Base-by-base conservation (phyloP, 352 stramenopile genomes). In the Phytophthora ramorum region DNA sequence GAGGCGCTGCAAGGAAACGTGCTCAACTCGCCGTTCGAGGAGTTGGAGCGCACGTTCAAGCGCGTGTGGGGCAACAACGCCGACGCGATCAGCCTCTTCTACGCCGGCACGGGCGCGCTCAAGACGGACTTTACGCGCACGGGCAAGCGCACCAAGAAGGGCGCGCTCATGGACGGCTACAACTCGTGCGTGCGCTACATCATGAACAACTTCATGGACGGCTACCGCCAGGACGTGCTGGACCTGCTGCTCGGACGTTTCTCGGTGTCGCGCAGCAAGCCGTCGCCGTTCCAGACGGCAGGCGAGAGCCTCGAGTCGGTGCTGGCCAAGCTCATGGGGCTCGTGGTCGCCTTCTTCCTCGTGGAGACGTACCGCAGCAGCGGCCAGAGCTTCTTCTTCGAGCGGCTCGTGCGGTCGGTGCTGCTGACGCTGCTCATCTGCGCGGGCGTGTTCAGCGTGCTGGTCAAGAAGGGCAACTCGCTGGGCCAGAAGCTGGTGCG, bases 101-200 rank as follows among this genome's bases (percentile, higher is more conserved):
- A 99, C 66, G 95, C 93, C 3, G 96, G 96, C 43, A 99, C 97
- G 1, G 87, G 85, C 7, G 97, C 96, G 6, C 73, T 99, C 16
- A 99, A 99, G 73, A 96, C 93, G 16, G 96, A 99, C 69, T 98
- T 98, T 55, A 99, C 97, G 17, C 81, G 83, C 44, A 98, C 96
- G 16, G 97, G 97, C 41, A 96, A 97, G 69, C 89, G 96, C 59
- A 99, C 95, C 17, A 97, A 87, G 64, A 77, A 80, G 34, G 97
- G 97, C 5, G 90, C 95, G 17, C 52, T 99, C 12, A 84, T 97
- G 66, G 97, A 99, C 84, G 96, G 93, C 32, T 79, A 97, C 59
- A 98, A 98, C 75, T 98, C 94, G 40, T 83, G 96, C 30, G 73
- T 97, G 66, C 82, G 97, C 28, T 99, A 98, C 77, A 94, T 98